Conservation (phyloP, 345 rosid genomes). For the Ceriops tagal region DNA sequence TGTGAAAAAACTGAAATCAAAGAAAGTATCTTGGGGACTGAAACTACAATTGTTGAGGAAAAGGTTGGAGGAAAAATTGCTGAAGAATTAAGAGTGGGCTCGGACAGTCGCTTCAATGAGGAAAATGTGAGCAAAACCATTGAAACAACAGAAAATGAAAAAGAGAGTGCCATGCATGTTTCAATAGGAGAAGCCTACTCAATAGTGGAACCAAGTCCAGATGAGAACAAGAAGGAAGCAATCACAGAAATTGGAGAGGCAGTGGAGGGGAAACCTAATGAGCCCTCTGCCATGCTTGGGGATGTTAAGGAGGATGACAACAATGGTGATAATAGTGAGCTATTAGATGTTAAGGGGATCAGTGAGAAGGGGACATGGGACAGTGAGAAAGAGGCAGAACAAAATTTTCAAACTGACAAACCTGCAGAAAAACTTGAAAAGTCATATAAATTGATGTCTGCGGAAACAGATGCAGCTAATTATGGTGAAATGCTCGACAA, state of each 20-base stretch:
- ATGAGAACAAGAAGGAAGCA: slow-evolving; percentile 13
- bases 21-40: neutral
- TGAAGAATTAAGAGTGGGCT: slow-evolving; percentile 18
- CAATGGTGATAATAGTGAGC: neutral
- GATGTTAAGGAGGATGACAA: neutral
- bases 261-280: slow-evolving; percentile 1
- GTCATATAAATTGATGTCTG: neutral
- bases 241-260: slow-evolving; percentile 2
- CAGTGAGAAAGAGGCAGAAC: slow-evolving; percentile 1
- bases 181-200: slow-evolving; percentile 9
- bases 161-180: neutral
- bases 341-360: neutral
- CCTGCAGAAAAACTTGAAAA: slow-evolving; percentile 6
- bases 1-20: slow-evolving; percentile 3
- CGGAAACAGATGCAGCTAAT: neutral
- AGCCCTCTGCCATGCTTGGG: slow-evolving; percentile 3
- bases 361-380: slow-evolving; percentile 5
- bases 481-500: neutral
- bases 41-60: slow-evolving; percentile 10
- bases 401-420: neutral
- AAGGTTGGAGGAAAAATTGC: slow-evolving; percentile 3
- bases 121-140: slow-evolving; percentile 8
- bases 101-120: slow-evolving; percentile 12
- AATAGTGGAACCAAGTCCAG: slow-evolving; percentile 16
- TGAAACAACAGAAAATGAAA: slow-evolving; percentile 13